Evolutionary conservation across 2,329 filamentous ascomycete genomes (phyloP).

Genomic region (Purpureocillium takamizusanense): DNA sequence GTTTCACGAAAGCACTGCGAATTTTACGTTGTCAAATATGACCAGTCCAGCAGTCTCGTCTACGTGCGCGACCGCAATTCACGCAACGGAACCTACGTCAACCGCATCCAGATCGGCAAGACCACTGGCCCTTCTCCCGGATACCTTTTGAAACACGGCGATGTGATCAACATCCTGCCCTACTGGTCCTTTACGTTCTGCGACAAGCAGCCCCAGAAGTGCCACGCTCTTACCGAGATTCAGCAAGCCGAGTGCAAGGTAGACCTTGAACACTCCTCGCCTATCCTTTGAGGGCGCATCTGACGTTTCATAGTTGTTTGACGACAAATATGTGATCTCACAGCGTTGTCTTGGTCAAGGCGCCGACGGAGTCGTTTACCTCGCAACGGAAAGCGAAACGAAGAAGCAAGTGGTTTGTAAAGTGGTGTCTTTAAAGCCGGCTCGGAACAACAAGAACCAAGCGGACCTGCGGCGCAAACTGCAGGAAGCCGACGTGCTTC

Average conservation of each 20-base stretch:
- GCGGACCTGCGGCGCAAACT: slow-evolving; percentile 26
- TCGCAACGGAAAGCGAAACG: slow-evolving; percentile 36
- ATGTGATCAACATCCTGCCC: slow-evolving; percentile 33
- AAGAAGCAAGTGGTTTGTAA: slow-evolving; percentile 61
- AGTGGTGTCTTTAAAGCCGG: slow-evolving; percentile 40
- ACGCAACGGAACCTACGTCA: slow-evolving; percentile 44
- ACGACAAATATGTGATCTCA: slow-evolving; percentile 22
- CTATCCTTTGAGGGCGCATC: no score
- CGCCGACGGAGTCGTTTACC: slow-evolving; percentile 25
- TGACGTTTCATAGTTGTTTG: slow-evolving; percentile 18
- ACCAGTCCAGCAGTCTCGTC: slow-evolving; percentile 31
- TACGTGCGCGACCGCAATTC: slow-evolving; percentile 50
- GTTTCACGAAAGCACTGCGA: slow-evolving; percentile 47
- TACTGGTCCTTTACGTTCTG: slow-evolving; percentile 26
- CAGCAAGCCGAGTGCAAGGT: slow-evolving; percentile 21
- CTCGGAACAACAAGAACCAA: slow-evolving; percentile 15
- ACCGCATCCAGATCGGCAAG: slow-evolving; percentile 33
- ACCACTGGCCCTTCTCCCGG: slow-evolving; percentile 27
- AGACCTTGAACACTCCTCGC: no score
- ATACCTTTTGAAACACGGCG: slow-evolving; percentile 40
- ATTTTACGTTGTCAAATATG: slow-evolving; percentile 44
- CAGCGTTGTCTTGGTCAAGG: slow-evolving; percentile 27
- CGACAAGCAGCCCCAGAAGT: slow-evolving; percentile 16
- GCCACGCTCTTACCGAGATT: slow-evolving; percentile 16
- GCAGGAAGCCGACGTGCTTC: slow-evolving; percentile 43